Evolutionary conservation across 2,329 filamentous ascomycete genomes (phyloP).

Genomic region (Fusarium verrucosum): DNA sequence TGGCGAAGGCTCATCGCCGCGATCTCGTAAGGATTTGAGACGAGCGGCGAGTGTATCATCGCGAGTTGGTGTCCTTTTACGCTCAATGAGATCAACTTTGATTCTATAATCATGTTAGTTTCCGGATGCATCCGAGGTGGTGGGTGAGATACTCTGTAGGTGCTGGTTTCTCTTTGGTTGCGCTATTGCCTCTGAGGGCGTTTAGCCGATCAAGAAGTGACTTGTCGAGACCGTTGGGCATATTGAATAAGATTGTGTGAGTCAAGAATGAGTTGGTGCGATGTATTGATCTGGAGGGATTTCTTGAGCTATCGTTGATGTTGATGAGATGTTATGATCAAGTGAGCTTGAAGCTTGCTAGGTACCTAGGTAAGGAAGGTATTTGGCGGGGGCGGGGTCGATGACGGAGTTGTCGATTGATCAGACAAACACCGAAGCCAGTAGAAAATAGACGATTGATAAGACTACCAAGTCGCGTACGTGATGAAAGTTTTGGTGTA

Average conservation of each 20-base stretch:
- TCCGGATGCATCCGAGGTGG: background rate
- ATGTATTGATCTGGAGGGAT: no score
- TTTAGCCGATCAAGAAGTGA: conserved; percentile 64
- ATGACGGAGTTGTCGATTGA: no score
- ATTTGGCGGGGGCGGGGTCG: conserved; percentile 33
- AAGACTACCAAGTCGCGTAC: no score
- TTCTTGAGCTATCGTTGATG: background rate
- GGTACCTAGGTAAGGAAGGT: no score
- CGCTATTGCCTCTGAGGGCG: conserved; percentile 54
- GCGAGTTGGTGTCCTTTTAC: conserved; percentile 54
- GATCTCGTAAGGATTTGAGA: conserved; percentile 60
- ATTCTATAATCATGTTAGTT: conserved; percentile 29
- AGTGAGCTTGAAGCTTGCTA: background rate
- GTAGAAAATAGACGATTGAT: no score
- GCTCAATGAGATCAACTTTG: conserved; percentile 53
- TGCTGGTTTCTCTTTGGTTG: conserved; percentile 50
- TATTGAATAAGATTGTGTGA: background rate
- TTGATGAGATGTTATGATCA: conserved; percentile 11
- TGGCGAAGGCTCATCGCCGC: conserved; percentile 46
- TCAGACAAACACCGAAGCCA: no score
- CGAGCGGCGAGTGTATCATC: conserved; percentile 63
- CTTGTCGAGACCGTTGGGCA: conserved; percentile 54
- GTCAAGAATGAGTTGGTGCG: background rate
- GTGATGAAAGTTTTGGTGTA: background rate
- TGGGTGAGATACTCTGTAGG: conserved; percentile 53